A percentile compares a stretch with the other conserved stretches of the same genome.
phyloP scores from a whole-genome alignment of 441 rosid genomes.

The Gossypium schwendimanii region DNA sequence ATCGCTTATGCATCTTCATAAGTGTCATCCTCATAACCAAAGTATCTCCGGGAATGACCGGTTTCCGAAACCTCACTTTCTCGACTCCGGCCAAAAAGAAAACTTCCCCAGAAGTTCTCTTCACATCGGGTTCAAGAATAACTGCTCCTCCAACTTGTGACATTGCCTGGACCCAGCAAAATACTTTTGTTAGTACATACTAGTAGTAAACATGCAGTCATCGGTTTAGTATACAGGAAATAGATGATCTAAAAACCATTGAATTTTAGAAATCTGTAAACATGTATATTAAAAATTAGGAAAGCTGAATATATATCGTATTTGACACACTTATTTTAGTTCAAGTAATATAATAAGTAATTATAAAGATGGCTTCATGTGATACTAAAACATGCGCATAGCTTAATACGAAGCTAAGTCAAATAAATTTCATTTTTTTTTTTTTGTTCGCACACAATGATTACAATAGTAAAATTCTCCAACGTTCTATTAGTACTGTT shows the following conservation, averaged over 20 bases:
- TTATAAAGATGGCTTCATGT: no score
- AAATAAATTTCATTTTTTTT: no score
- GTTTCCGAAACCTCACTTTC: conserved; percentile 73
- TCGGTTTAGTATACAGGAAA: not conserved
- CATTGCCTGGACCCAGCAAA: conserved; percentile 51
- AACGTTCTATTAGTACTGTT: no score
- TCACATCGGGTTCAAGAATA: conserved; percentile 69
- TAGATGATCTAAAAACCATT: not conserved
- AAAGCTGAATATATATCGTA: no score
- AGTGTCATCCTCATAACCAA: conserved; percentile 86
- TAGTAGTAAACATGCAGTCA: not conserved
- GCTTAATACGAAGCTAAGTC: no score
- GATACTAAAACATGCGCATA: no score
- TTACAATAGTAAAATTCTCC: no score
- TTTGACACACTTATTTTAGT: no score
- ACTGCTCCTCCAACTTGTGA: conserved; percentile 82
- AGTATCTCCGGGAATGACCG: conserved; percentile 83
- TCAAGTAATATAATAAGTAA: no score
- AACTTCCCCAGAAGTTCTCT: conserved; percentile 54
- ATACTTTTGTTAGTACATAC: not conserved
- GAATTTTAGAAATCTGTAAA: no score
- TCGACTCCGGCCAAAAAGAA: conserved; percentile 77
- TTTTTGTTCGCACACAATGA: no score
- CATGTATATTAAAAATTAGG: not conserved
- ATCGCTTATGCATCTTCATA: conserved; percentile 67